Conservation (phyloP, 148 eudicot species). For the Polygonum maritimum region DNA sequence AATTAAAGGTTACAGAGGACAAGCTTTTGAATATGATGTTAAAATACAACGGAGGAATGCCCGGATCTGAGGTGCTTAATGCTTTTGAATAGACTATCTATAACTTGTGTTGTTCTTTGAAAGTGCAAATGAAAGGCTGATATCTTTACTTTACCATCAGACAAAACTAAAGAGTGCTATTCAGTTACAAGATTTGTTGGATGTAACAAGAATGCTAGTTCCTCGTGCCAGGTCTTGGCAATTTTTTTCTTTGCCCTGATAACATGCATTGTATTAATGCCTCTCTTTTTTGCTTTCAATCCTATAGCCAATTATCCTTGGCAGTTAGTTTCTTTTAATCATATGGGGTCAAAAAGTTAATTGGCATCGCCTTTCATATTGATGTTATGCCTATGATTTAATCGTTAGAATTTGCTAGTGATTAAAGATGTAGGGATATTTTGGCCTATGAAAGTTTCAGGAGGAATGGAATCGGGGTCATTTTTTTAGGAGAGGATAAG, state of each 20-base stretch:
- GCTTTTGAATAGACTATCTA: not conserved
- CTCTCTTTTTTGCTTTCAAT: too few species aligned
- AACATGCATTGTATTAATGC: not conserved
- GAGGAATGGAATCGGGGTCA: not conserved
- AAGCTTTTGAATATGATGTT: constrained; percentile 88
- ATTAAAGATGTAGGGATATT: not conserved
- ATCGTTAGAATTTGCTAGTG: not conserved
- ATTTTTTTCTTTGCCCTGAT: not conserved
- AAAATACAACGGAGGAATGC: constrained; percentile 91
- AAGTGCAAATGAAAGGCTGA: not conserved
- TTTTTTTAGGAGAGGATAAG: too few species aligned
- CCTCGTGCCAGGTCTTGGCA: constrained; percentile 67
- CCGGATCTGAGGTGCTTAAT: constrained; percentile 83
- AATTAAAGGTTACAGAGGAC: constrained; percentile 94
- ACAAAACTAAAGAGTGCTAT: constrained; percentile 98
- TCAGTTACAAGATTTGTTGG: constrained; percentile 92
- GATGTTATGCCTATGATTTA: not conserved
- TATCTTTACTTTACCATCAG: constrained; percentile 24
- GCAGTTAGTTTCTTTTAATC: not conserved
- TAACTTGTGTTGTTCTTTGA: not conserved
- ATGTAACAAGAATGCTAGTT: constrained; percentile 89
- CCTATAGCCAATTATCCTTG: too few species aligned
- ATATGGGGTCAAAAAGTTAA: not conserved
- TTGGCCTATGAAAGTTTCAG: not conserved
- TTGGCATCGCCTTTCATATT: not conserved